Base-by-base conservation (phyloP, 176 grass and related monocot species). In the Typha latifolia region DNA sequence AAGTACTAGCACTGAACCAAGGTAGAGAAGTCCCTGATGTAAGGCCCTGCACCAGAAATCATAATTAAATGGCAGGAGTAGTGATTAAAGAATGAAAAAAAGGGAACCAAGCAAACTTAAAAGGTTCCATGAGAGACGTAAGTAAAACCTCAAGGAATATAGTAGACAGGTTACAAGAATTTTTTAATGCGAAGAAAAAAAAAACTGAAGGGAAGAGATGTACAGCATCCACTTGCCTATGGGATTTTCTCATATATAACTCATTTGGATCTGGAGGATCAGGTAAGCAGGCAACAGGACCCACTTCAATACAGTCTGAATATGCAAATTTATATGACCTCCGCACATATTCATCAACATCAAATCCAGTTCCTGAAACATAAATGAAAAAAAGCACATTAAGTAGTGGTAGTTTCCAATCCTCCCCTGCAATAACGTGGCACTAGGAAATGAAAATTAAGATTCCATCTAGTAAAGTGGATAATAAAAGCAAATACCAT, bases 331-430 rank as follows among this genome's bases (percentile, higher is more conserved):
- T 99, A 74, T 99, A 94, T 0, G 84, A 86, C 64, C 86, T 85
- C 62, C 84, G 82, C 62, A 94, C 95, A 69, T 99, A 99, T 78
- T 99, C 95, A 81, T 99, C 95, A 78, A 99, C 86, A 93, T 99
- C 84, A 69, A 97, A 93, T 77, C 94, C 89, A 76, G 72, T 85
- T 74, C 90, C 94, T 99, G 69, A 29, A 49, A 22, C 22, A 71
- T 63, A 51, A 69, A 82, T 80, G 43, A 62, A 77, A 61, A 69
- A 62, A 61, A 27, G 15, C 68, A 61, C 37, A 43, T 9, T 14
- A 51, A 49, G 7, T 51, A 18, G 3, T 75, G 5, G 47, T 61
- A 20, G 69, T 9, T 53, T 66, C 62, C 49, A 51, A 27, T 53
- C 26, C 24, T 47, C 37, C 22, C 34, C 3, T 47, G 12, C 48